phyloP scores from a whole-genome alignment of 2,329 filamentous ascomycete genomes.

The Talaromyces sp. region DNA sequence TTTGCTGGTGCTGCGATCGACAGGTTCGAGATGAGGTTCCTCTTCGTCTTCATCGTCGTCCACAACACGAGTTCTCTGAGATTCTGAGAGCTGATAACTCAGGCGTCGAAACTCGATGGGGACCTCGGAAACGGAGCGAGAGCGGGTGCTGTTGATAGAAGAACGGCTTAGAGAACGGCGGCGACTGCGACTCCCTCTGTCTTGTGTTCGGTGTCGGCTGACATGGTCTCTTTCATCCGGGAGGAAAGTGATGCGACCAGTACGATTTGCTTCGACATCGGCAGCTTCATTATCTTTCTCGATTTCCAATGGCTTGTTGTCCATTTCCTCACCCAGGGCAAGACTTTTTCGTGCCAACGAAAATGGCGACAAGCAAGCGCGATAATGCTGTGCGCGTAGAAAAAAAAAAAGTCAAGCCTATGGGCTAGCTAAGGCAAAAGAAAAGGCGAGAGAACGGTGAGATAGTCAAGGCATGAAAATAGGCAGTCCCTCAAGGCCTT shows the following conservation, averaged over 20 bases:
- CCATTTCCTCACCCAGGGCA: background rate
- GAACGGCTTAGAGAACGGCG: conserved; percentile 5
- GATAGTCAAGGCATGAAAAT: background rate
- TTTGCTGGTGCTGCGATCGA: conserved; percentile 32
- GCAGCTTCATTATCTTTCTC: background rate
- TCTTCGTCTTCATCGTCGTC: conserved; percentile 27
- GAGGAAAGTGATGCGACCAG: conserved; percentile 13
- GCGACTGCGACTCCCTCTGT: background rate
- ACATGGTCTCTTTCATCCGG: conserved; percentile 9
- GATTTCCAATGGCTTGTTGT: conserved; percentile 2
- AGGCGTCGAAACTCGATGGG: conserved; percentile 39
- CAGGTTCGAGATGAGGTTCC: conserved; percentile 5
- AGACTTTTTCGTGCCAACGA: background rate
- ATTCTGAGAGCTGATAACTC: conserved; percentile 39
- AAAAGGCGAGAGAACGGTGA: background rate
- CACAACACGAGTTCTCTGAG: conserved; percentile 27
- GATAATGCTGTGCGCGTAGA: background rate
- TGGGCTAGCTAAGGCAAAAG: background rate
- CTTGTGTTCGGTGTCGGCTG: background rate
- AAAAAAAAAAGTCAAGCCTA: background rate
- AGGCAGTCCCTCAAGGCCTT: background rate
- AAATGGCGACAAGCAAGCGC: background rate
- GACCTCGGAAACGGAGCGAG: conserved; percentile 24
- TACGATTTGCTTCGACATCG: conserved; percentile 1
- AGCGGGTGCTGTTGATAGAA: conserved; percentile 15